Percentiles rank a stretch among this genome's conserved stretches.
phyloP scores from a whole-genome alignment of 495 filamentous ascomycete species.

The Cercophora samala region DNA sequence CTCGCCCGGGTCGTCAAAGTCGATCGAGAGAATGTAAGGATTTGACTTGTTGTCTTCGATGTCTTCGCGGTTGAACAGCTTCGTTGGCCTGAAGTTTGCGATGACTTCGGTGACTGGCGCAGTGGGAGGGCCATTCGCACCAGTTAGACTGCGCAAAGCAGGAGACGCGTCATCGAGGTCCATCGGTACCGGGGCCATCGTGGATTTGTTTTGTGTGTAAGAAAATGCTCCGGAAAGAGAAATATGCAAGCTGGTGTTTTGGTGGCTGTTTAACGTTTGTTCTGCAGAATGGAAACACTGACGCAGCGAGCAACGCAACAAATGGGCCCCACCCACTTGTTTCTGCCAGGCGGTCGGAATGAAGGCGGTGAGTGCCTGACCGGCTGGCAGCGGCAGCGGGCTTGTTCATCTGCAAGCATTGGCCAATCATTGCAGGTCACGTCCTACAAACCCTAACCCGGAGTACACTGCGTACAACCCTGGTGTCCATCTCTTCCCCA shows the following conservation, averaged over 20 bases:
- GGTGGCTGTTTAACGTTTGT: background rate
- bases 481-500: background rate
- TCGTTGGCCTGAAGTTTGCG: slow-evolving; percentile 48
- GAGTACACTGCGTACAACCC: background rate
- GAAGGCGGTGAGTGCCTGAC: background rate
- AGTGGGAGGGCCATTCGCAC: slow-evolving; percentile 32
- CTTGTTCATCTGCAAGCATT: background rate
- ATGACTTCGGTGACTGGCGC: slow-evolving; percentile 48
- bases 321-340: background rate
- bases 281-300: background rate
- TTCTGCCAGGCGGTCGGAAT: slow-evolving; percentile 22
- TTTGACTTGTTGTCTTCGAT: slow-evolving; percentile 40
- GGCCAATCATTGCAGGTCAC: background rate
- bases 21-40: slow-evolving; percentile 63
- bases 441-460: background rate
- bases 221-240: background rate
- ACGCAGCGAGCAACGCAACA: background rate
- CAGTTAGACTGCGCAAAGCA: slow-evolving; percentile 40
- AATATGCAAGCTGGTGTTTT: background rate
- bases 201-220: slow-evolving; percentile 3
- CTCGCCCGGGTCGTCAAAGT: slow-evolving; percentile 94
- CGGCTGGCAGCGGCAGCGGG: background rate
- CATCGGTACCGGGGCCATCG: slow-evolving; percentile 54
- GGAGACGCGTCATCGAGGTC: slow-evolving; percentile 47
- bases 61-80: slow-evolving; percentile 47